Base-by-base conservation (phyloP, 2,329 filamentous ascomycete genomes). In the Alternaria novae-zelandiae region DNA sequence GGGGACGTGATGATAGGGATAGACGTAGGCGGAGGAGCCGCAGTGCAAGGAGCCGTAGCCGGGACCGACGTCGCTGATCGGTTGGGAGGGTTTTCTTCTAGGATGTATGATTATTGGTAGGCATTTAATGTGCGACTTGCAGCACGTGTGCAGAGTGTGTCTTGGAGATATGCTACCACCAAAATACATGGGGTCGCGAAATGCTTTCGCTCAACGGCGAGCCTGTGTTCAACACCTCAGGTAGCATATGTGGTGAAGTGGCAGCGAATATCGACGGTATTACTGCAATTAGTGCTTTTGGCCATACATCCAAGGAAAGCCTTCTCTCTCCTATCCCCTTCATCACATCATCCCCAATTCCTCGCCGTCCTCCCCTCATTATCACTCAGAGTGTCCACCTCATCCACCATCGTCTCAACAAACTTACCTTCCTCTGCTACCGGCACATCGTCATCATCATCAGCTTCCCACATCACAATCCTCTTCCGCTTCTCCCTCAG, bases 21-120 rank as follows among this genome's bases (percentile, higher is more conserved):
- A 61, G 66, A 32, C 62, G 67, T 30, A 67, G 65, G 51, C 68
- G 65, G 21, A 62, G 66, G 47, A 70, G 66, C n/a, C 65, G 70
- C 13, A 68, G 66, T 11, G 63, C 63, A 2, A 59, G 67, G 44
- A 74, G 71, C 62, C 63, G 66, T 6, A 71, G 70, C 57, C 66
- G 67, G 26, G 59, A 62, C 46, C 55, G 66, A 51, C 54, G 68
- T 17, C 68, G 68, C 11, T 70, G 63, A 70, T 20, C 45, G 17
- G 20, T 21, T 12, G 54, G 6, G 17, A 23, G 9, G 25, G 36
- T 12, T 51, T 46, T 36, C 5, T 54, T 55, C 47, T 44, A 44
- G 5, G 8, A 44, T 63, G 60, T 60, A 63, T 59, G 54, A 32
- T 61, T 58, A 62, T 43, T 46, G 11, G 49, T 25, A 53, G 49